Evolutionary conservation across 2,329 filamentous ascomycete genomes (phyloP).

Genomic region (Neonectria sp.): DNA sequence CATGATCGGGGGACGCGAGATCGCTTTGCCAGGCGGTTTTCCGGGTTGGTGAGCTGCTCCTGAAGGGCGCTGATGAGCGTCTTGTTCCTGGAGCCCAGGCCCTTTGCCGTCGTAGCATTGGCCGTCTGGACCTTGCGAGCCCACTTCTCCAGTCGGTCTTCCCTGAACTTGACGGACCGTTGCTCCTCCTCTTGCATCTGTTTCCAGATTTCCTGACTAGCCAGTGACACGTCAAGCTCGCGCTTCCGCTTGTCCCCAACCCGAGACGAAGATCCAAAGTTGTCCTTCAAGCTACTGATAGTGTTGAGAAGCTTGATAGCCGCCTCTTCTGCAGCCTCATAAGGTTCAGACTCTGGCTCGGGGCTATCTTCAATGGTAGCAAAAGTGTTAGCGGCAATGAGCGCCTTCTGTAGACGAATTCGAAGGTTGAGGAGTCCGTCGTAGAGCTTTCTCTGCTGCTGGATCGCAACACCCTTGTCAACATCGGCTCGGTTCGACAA

Average conservation of each 20-base stretch:
- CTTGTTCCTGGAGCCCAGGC: slow-evolving; percentile 51
- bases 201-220: slow-evolving; percentile 79
- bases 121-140: slow-evolving; percentile 77
- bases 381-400: slow-evolving; percentile 86
- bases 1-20: slow-evolving; percentile 83
- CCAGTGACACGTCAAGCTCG: slow-evolving; percentile 66
- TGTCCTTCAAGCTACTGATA: slow-evolving; percentile 78
- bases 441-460: slow-evolving; percentile 87
- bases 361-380: slow-evolving; percentile 59
- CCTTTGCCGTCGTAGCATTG: slow-evolving; percentile 47
- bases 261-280: slow-evolving; percentile 67
- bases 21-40: slow-evolving; percentile 76
- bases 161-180: slow-evolving; percentile 72
- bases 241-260: slow-evolving; percentile 75
- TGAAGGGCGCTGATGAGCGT: slow-evolving; percentile 76
- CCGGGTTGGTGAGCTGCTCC: slow-evolving; percentile 76
- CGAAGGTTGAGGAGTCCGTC: slow-evolving; percentile 91
- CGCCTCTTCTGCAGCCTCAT: slow-evolving; percentile 85
- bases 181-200: slow-evolving; percentile 78
- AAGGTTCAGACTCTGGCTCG: slow-evolving; percentile 66
- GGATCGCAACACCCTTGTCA: slow-evolving; percentile 89
- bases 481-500: slow-evolving; percentile 69
- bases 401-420: slow-evolving; percentile 92
- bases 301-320: slow-evolving; percentile 89
- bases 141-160: slow-evolving; percentile 89